Evolutionary conservation across 2,329 filamentous ascomycete genomes (phyloP), one percentile per base, ranked within the genome.

Genomic region (Exophiala bonariae): DNA sequence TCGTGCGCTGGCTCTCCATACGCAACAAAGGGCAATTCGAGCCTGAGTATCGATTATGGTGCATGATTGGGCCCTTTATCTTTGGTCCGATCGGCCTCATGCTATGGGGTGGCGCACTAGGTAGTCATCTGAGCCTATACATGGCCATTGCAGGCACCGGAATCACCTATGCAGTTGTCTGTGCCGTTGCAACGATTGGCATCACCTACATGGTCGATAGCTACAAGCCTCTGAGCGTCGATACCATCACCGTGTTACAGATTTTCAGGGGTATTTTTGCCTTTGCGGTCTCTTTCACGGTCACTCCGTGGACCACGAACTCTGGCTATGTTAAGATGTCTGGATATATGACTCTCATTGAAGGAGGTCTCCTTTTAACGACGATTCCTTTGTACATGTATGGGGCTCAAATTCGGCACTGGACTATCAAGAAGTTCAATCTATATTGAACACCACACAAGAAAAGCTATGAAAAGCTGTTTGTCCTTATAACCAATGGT

Each of bases 11-110:
- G 23, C 64, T 74, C 43, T 68, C 74, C 3, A 66, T 64, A 16
- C 62, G 65, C n/a, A 75, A 76, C 54, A 63, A 63, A 28, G 73
- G 73, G 23, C 67, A 73, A 48, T 73, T 72, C 38, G 73, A 76
- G 57, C 70, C 74, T 2, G 74, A 77, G 57, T 75, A 75, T 69
- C 65, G 73, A 2, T 61, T 77, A 2, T 71, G 66, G 65, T 42
- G 22, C 13, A 19, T 48, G 5, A 30, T 48, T 20, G 9, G 10
- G 9, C n/a, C 36, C 13, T 26, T 28, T 22, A 8, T 42, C 37
- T 42, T 48, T 37, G 38, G 31, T 2, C 45, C 45, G 1, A n/a
- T 48, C 3, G 38, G 45, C 19, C 39, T 48, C n/a, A 5, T 48
- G 19, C 30, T 48, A 10, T 48, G 38, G 37, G 45, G 45, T 5